These are phyloP conservation scores for Neoascochyta sp. DNA, from an alignment of 2,329 filamentous ascomycete species.

Conservation along the genomic window DNA sequence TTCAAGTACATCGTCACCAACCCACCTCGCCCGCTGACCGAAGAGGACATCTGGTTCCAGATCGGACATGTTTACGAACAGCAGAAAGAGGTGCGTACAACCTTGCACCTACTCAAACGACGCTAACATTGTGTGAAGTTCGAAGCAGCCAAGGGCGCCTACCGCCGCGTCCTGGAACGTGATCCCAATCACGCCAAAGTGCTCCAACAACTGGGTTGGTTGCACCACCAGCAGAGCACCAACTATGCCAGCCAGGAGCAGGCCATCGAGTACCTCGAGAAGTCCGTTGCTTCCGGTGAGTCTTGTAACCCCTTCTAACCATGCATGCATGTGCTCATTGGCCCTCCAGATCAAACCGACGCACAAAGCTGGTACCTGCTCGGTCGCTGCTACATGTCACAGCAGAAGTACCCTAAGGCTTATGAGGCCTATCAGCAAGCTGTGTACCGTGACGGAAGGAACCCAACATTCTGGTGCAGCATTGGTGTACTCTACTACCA, in stretches of 20 bases:
- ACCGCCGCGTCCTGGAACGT: conserved; percentile 86
- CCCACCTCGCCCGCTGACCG: conserved; percentile 84
- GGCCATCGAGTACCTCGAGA: conserved; percentile 94
- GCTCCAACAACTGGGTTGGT: conserved; percentile 93
- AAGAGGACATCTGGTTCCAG: conserved; percentile 99
- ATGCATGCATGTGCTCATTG: conserved; percentile 15
- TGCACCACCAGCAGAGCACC: conserved; percentile 93
- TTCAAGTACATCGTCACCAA: conserved; percentile 97
- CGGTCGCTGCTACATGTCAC: conserved; percentile 97
- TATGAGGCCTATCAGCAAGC: conserved; percentile 99
- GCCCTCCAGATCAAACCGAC: conserved; percentile 73
- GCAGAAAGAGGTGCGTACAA: conserved; percentile 79
- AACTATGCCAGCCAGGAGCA: conserved; percentile 90
- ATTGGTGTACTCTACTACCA: conserved; percentile 99
- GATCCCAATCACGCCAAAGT: conserved; percentile 98
- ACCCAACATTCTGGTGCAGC: conserved; percentile 99
- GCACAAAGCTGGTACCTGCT: conserved; percentile 98
- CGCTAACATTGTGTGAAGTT: too few relatives aligned
- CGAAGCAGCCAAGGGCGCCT: conserved; percentile 86
- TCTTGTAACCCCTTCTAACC: conserved; percentile 10
- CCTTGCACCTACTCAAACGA: too few relatives aligned
- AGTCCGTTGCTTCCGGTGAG: conserved; percentile 88
- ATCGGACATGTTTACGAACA: conserved; percentile 98
- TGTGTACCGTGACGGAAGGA: conserved; percentile 94
- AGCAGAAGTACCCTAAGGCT: conserved; percentile 97